Percentiles rank a stretch among this genome's conserved stretches.
Conservation (phyloP, 441 rosid species). For the Aquilaria agallochum region DNA sequence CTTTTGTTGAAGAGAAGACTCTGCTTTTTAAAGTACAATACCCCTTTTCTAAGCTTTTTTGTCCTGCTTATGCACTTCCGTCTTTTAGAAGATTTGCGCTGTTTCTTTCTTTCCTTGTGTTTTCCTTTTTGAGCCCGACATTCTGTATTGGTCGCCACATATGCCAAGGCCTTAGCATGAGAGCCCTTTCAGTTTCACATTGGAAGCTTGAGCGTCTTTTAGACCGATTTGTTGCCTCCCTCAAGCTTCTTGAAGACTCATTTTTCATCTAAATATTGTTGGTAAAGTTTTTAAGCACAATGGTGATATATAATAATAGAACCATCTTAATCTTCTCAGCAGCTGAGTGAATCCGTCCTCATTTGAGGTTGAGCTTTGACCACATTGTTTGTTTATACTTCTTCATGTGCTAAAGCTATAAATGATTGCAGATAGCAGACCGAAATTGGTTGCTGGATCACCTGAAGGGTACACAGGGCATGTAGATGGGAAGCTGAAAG, state of each 20-base stretch:
- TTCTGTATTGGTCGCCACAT: conserved; percentile 9
- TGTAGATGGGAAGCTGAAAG: conserved; percentile 79
- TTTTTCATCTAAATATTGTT: not conserved
- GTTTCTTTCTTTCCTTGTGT: conserved; percentile 12
- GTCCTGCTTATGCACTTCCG: conserved; percentile 10
- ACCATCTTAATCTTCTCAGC: not conserved
- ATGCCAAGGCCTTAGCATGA: not conserved
- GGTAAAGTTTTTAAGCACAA: not conserved
- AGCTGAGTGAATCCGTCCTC: not conserved
- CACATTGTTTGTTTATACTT: not conserved
- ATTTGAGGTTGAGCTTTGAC: conserved; percentile 7
- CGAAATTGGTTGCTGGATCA: conserved; percentile 85
- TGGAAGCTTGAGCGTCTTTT: not conserved
- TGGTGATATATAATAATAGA: no score
- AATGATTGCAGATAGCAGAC: conserved; percentile 65
- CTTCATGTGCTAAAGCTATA: conserved; percentile 4
- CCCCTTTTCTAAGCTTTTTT: conserved; percentile 14
- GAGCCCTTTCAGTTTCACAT: conserved; percentile 6
- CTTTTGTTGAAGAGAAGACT: conserved; percentile 51
- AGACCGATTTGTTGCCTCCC: conserved; percentile 2
- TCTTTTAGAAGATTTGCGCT: conserved; percentile 26
- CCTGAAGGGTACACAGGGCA: conserved; percentile 84
- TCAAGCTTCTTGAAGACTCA: conserved; percentile 18
- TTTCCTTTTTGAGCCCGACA: conserved; percentile 11
- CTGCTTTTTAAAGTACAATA: conserved; percentile 30